Evolutionary conservation across 2,329 filamentous ascomycete genomes (phyloP), one percentile per base, ranked within the genome.

Genomic region (Aspergillus japonicus): DNA sequence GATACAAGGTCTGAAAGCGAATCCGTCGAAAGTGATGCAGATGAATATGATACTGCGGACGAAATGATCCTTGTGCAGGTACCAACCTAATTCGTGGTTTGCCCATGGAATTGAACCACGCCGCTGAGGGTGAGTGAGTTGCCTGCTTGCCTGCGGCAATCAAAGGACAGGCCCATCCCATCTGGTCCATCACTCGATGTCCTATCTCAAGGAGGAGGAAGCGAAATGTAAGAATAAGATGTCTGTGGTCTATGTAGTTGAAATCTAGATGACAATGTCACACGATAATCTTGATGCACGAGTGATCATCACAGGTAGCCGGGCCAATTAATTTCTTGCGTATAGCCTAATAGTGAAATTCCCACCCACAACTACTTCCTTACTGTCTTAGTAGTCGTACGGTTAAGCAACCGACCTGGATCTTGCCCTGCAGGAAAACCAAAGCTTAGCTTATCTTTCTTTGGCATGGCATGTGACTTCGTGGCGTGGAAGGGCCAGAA

Each of bases 51-150:
- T 12, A 48, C 54, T 11, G 54, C 51, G 5, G 59, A 61, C 21
- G 56, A 61, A 35, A 50, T 61, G 29, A 48, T 58, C 12, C 56
- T 58, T 56, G 35, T 61, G 16, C 50, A 50, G 7, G 42, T 54
- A 5, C 16, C 50, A 8, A 16, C 7, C 23, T n/a, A 24, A 39
- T 19, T 31, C 33, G 14, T 35, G 33, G 12, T 16, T 16, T 16
- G 33, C 33, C 5, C 12, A 35, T 35, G 11, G 33, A 35, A 35
- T 12, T 16, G 19, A 26, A 8, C 19, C 23, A n/a, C 21, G 23
- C 23, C 23, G 23, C 2, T 3, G 3, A 23, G 23, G 23, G 23
- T n/a, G 21, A 14, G 6, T 14, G 26, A 19, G 12, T 10, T 35
- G 7, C 19, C 21, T 26, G 50, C 21, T 10, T 35, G 7, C 19